These are phyloP conservation scores for Mycena indigotica DNA, from an alignment of 768 basidiomycete species.

Conservation along the genomic window DNA sequence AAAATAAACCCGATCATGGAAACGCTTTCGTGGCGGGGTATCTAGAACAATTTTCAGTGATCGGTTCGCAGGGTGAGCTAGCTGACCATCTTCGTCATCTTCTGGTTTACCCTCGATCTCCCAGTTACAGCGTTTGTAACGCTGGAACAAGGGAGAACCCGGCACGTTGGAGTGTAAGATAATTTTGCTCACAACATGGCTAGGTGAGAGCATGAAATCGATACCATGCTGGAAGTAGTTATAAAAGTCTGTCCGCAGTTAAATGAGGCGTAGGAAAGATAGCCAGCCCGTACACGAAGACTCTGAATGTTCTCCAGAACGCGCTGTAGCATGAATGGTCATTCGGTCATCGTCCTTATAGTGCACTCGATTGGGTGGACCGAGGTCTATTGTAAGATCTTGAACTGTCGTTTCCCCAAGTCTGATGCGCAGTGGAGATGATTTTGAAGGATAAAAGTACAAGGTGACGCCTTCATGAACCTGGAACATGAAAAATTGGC, in stretches of 20 bases:
- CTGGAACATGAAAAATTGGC: constrained; percentile 37
- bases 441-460: constrained; percentile 61
- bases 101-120: constrained; percentile 78
- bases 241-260: constrained; percentile 68
- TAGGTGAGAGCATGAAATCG: constrained; percentile 78
- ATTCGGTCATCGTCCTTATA: constrained; percentile 91
- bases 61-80: constrained; percentile 2
- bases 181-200: constrained; percentile 81
- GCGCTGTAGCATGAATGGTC: constrained; percentile 70
- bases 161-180: constrained; percentile 87
- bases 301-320: constrained; percentile 46
- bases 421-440: constrained; percentile 56
- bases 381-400: constrained; percentile 77
- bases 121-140: constrained; percentile 92
- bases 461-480: constrained; percentile 73
- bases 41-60: constrained; percentile 42
- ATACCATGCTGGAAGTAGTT: constrained; percentile 93
- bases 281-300: constrained; percentile 47
- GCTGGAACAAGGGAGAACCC: constrained; percentile 86
- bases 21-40: constrained; percentile 72
- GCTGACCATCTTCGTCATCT: constrained; percentile 84
- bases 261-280: constrained; percentile 1
- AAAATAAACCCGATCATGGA: constrained; percentile 62
- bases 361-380: constrained; percentile 73
- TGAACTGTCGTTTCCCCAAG: constrained; percentile 81